Evolutionary conservation across 2,329 filamentous ascomycete genomes (phyloP).

Genomic region (Juglanconis oblonga): DNA sequence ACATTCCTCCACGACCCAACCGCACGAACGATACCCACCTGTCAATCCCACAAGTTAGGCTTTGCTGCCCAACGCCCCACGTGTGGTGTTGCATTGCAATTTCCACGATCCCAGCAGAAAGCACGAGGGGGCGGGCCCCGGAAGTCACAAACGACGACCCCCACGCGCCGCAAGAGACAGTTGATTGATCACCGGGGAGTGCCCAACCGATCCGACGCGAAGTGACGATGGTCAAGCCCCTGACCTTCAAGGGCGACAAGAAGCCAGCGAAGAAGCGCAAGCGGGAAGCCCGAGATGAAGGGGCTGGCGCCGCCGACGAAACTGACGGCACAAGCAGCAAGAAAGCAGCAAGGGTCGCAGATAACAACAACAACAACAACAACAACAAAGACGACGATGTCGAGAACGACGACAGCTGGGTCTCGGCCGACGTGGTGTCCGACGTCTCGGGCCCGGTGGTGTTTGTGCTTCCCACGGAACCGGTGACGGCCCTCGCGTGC

Average conservation of each 20-base stretch:
- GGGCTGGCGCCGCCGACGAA: conserved; percentile 24
- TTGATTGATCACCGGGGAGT: not conserved
- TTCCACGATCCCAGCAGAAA: conserved; percentile 5
- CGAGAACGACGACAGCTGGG: conserved; percentile 82
- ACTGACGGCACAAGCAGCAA: conserved; percentile 66
- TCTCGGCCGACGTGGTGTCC: conserved; percentile 69
- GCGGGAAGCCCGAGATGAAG: conserved; percentile 15
- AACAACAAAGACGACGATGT: conserved; percentile 35
- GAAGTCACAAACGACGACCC: not conserved
- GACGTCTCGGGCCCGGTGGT: conserved; percentile 83
- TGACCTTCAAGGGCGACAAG: conserved; percentile 97
- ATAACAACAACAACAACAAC: conserved; percentile 30
- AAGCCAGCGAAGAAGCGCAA: conserved; percentile 70
- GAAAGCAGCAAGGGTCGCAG: conserved; percentile 18
- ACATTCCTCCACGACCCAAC: not conserved
- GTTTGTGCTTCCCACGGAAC: conserved; percentile 74
- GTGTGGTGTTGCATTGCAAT: conserved; percentile 1
- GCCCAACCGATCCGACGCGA: not conserved
- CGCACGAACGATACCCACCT: conserved; percentile 5
- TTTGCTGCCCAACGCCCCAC: conserved; percentile 20
- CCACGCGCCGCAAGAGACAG: not conserved
- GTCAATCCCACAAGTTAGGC: conserved; percentile 6
- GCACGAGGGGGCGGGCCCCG: not conserved
- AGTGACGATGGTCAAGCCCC: conserved; percentile 74
- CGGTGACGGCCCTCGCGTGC: conserved; percentile 73